These are phyloP conservation scores for Porphyrellus cyaneotinctus DNA, from an alignment of 768 basidiomycete genomes.

Conservation along the genomic window DNA sequence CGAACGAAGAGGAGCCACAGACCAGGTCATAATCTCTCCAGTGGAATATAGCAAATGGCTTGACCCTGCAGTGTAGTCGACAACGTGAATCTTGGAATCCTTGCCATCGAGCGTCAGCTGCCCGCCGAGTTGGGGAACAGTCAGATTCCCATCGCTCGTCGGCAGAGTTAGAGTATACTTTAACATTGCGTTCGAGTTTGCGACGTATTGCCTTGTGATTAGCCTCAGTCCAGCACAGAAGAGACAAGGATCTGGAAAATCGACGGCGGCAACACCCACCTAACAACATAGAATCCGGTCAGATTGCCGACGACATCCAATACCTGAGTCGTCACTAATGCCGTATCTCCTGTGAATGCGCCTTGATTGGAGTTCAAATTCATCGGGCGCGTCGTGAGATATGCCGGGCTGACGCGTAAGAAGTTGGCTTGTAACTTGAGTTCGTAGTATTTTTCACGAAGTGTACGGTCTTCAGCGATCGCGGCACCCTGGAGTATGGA, in stretches of 20 bases:
- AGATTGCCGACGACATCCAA: constrained; percentile 45
- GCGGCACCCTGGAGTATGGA: constrained; percentile 38
- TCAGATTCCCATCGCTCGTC: constrained; percentile 42
- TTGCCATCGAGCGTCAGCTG: constrained; percentile 44
- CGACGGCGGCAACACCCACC: constrained; percentile 2
- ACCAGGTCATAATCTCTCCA: constrained; percentile 49
- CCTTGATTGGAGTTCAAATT: constrained; percentile 40
- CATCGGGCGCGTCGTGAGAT: constrained; percentile 43
- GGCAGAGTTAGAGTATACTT: constrained; percentile 40
- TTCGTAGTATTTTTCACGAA: constrained; percentile 53
- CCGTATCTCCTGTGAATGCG: constrained; percentile 45
- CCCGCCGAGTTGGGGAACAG: constrained; percentile 42
- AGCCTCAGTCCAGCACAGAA: neutral
- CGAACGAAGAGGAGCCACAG: neutral
- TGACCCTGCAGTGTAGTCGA: constrained; percentile 45
- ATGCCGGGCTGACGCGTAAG: constrained; percentile 47
- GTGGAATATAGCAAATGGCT: constrained; percentile 45
- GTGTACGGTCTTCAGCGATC: constrained; percentile 48
- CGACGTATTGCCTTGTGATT: constrained; percentile 13
- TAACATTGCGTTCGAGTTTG: constrained; percentile 8
- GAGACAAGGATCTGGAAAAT: neutral
- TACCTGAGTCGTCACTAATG: constrained; percentile 46
- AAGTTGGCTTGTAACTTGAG: constrained; percentile 50
- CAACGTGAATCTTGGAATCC: constrained; percentile 50
- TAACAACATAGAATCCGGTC: constrained; percentile 44